These are phyloP conservation scores for Nakazawaea ernobii DNA, from an alignment of 805 yeast genomes.

Conservation along the genomic window DNA sequence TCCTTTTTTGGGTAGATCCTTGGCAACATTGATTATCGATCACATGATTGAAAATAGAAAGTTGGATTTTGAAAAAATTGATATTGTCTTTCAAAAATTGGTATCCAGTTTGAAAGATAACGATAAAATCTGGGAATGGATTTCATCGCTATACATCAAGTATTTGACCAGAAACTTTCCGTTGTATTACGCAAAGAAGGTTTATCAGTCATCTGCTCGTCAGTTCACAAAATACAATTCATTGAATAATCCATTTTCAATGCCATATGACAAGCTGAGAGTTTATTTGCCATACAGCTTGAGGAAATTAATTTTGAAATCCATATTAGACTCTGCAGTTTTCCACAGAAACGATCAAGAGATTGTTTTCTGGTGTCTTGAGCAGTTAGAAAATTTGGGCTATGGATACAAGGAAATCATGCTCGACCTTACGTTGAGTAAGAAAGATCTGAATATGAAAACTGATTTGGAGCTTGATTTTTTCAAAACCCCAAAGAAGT, in stretches of 20 bases:
- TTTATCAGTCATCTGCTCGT: conserved; percentile 16
- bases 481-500: neutral
- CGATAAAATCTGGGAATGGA: conserved; percentile 25
- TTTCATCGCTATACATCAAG: conserved; percentile 22
- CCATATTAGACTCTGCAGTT: conserved; percentile 6
- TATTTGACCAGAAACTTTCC: conserved; percentile 22
- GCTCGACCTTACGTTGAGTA: conserved; percentile 5
- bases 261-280: conserved; percentile 19
- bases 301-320: conserved; percentile 6
- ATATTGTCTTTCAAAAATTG: conserved; percentile 17
- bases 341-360: neutral
- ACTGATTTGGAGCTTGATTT: neutral
- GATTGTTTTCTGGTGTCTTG: conserved; percentile 7
- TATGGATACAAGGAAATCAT: conserved; percentile 6
- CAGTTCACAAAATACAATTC: neutral
- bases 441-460: neutral
- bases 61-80: conserved; percentile 20
- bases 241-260: conserved; percentile 22
- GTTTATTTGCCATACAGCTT: conserved; percentile 13
- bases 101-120: conserved; percentile 6
- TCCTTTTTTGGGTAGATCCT: conserved; percentile 19
- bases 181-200: conserved; percentile 15
- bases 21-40: conserved; percentile 23
- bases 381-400: conserved; percentile 7
- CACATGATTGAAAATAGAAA: conserved; percentile 18